Evolutionary conservation across 2,329 filamentous ascomycete species (phyloP), one percentile per base, ranked within the genome.

Genomic region (Leptodontidium sp.): DNA sequence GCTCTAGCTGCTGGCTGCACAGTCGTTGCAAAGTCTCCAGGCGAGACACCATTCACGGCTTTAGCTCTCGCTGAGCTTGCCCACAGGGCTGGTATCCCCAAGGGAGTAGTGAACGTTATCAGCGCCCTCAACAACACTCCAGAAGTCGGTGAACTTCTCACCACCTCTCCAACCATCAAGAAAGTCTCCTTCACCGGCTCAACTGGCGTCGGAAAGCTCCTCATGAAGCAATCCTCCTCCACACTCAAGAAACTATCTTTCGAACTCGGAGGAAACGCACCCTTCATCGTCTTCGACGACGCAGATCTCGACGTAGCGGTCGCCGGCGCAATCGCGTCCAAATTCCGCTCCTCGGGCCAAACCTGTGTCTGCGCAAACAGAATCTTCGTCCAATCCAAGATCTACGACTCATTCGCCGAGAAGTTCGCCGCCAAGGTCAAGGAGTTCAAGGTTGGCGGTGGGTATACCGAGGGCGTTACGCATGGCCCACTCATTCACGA

Each of bases 211-310:
- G 89, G 89, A 40, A 91, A 90, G 79, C 84, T 91, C 7, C 88
- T 99, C 65, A 97, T 98, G 94, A 92, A 92, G 83, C 94, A 98
- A 81, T 91, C 91, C 12, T 88, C 94, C 0, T 86, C 88, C 50
- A 97, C 94, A 0, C 83, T 93, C 35, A 98, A 98, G 86, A 87
- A 89, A 73, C 79, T 90, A 50, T 96, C 93, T 0, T 92, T 97
- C 79, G 95, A 98, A 79, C 90, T 98, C 1, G 95, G 95, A 65
- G 96, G 95, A 59, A 98, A 98, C 79, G 93, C 95, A 0, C 95
- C 95, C 1, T 97, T 98, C 79, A 98, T 98, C 73, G 93, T 98
- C 43, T 98, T 98, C 77, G 94, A 98, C 77, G 95, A 98, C 77
- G 93, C 95, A 24, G 93, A 98, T 78, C 82, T 98, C 24, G 94